These are phyloP conservation scores for Aspergillus baeticus DNA, from an alignment of 495 filamentous ascomycete genomes.

Conservation along the genomic window DNA sequence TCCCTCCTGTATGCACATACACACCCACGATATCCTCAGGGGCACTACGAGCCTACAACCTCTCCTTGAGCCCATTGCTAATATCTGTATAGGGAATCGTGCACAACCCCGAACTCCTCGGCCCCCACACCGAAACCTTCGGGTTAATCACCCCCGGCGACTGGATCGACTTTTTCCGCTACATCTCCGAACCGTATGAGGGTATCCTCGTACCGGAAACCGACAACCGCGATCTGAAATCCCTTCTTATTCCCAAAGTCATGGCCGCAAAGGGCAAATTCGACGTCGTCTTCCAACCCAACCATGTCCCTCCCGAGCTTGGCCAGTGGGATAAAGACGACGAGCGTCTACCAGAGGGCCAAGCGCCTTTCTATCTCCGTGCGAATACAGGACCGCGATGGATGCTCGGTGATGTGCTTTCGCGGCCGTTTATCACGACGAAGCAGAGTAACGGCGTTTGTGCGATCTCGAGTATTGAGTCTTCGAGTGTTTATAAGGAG, in stretches of 20 bases:
- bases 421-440: conserved; percentile 43
- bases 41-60: background rate
- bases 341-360: conserved; percentile 35
- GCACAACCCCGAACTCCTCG: conserved; percentile 43
- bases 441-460: conserved; percentile 42
- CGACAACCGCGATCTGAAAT: conserved; percentile 42
- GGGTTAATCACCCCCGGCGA: conserved; percentile 51
- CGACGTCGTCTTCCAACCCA: conserved; percentile 46
- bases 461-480: conserved; percentile 48
- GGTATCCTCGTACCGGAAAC: conserved; percentile 48
- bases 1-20: conserved; percentile 37
- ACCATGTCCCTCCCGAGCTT: conserved; percentile 39
- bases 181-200: conserved; percentile 47
- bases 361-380: conserved; percentile 40
- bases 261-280: conserved; percentile 50
- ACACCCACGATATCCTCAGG: background rate
- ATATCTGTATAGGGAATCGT: conserved; percentile 28
- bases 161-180: conserved; percentile 53
- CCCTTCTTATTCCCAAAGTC: conserved; percentile 46
- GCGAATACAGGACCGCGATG: conserved; percentile 43
- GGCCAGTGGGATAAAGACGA: conserved; percentile 42
- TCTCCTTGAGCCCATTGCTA: too few species aligned
- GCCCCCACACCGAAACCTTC: conserved; percentile 42
- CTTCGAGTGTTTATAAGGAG: conserved; percentile 28
- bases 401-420: conserved; percentile 44